Conservation (phyloP, 2,329 filamentous ascomycete species). For the Coniella vitis region DNA sequence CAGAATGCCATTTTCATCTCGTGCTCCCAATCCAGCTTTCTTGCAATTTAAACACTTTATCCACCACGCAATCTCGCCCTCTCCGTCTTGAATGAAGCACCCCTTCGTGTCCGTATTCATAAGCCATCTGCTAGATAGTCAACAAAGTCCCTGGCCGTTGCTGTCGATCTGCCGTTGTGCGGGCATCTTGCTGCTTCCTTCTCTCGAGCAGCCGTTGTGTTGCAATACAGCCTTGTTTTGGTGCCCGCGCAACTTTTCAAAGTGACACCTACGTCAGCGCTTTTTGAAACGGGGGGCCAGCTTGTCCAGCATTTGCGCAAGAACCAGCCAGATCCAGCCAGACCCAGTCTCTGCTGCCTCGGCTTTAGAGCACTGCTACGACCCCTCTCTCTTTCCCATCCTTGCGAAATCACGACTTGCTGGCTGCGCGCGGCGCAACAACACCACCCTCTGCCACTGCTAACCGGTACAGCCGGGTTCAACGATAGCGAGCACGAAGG, state of each 20-base stretch:
- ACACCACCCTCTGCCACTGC: too few species aligned
- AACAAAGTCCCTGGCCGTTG: slow-evolving; percentile 3
- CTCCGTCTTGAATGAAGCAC: slow-evolving; percentile 8
- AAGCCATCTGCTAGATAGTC: slow-evolving; percentile 4
- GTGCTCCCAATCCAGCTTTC: slow-evolving; percentile 9
- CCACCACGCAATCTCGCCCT: slow-evolving; percentile 16
- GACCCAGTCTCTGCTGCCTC: not conserved
- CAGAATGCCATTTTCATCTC: too few species aligned
- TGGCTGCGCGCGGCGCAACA: too few species aligned
- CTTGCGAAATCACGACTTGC: not conserved
- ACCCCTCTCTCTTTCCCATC: not conserved
- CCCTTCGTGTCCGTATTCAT: not conserved
- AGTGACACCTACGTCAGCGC: not conserved
- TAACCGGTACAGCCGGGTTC: too few species aligned
- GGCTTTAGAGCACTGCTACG: not conserved
- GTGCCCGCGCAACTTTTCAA: too few species aligned
- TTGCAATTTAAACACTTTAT: slow-evolving; percentile 13
- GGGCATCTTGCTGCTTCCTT: not conserved
- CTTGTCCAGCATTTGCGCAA: not conserved
- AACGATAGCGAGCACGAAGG: too few species aligned
- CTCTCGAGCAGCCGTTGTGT: not conserved
- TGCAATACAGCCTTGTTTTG: not conserved
- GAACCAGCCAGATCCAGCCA: not conserved
- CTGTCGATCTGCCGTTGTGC: not conserved
- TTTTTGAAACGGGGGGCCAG: not conserved